These are phyloP conservation scores for Chloromonas sp. DNA, from an alignment of 163 green algal species.

Conservation along the genomic window DNA sequence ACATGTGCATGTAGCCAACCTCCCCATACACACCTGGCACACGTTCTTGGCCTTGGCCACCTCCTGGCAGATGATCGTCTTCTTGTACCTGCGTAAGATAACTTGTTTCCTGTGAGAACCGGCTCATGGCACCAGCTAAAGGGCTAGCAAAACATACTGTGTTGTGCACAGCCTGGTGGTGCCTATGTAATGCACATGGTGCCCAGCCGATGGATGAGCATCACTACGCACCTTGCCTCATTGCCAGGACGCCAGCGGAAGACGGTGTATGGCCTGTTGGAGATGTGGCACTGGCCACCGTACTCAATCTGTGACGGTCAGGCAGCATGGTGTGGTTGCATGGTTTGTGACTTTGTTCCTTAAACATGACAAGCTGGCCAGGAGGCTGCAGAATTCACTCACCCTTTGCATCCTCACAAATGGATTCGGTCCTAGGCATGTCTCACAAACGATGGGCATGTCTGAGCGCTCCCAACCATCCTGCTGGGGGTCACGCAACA, in stretches of 20 bases:
- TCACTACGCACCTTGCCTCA: no score
- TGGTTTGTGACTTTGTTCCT: not conserved
- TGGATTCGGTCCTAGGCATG: slow-evolving; percentile 95
- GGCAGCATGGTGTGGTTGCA: slow-evolving; percentile 5
- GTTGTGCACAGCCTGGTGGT: no score
- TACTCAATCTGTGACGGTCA: slow-evolving; percentile 70
- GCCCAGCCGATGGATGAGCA: no score
- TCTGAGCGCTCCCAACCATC: slow-evolving; percentile 78
- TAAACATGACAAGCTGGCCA: not conserved
- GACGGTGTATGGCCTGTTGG: slow-evolving; percentile 93
- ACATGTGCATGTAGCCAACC: not conserved
- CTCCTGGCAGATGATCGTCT: slow-evolving; percentile 98
- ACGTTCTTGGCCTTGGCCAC: slow-evolving; percentile 99
- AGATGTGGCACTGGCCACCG: slow-evolving; percentile 90
- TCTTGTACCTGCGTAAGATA: slow-evolving; percentile 98
- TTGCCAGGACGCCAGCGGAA: slow-evolving; percentile 93
- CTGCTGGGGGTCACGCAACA: slow-evolving; percentile 40
- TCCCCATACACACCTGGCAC: slow-evolving; percentile 74
- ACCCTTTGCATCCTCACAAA: slow-evolving; percentile 98
- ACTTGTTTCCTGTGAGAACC: no score
- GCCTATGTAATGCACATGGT: no score
- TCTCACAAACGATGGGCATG: slow-evolving; percentile 98
- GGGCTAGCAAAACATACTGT: no score
- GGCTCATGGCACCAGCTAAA: no score
- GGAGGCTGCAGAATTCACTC: no score